phyloP scores from a whole-genome alignment of 371 early-diverging fungal genomes.

The Rhizopus arrhizus region DNA sequence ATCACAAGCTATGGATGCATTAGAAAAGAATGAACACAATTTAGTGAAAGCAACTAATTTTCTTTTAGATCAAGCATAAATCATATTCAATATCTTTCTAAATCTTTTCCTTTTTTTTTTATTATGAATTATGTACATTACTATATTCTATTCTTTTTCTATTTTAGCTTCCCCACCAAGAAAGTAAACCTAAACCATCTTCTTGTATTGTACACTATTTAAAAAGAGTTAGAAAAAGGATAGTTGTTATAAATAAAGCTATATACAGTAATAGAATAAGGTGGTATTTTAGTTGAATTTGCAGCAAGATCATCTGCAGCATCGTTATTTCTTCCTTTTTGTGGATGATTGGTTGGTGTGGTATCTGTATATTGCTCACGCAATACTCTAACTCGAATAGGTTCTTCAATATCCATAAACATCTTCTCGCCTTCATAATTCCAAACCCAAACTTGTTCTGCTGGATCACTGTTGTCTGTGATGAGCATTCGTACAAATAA shows the following conservation, averaged over 20 bases:
- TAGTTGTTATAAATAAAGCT: neutral
- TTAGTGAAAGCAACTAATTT: slow-evolving; percentile 76
- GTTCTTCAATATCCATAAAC: slow-evolving; percentile 79
- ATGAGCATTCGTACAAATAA: neutral
- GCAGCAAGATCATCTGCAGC: slow-evolving; percentile 51
- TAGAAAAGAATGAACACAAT: slow-evolving; percentile 77
- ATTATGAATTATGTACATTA: slow-evolving; percentile 2
- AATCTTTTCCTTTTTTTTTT: neutral
- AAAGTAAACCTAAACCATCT: slow-evolving; percentile 68
- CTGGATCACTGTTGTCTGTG: slow-evolving; percentile 49
- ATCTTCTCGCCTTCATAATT: slow-evolving; percentile 77
- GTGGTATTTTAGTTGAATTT: slow-evolving; percentile 57
- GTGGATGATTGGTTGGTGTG: slow-evolving; percentile 57
- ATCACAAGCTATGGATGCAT: slow-evolving; percentile 70
- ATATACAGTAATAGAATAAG: slow-evolving; percentile 57
- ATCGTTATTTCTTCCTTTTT: slow-evolving; percentile 43
- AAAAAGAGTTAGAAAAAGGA: slow-evolving; percentile 1
- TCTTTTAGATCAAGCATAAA: slow-evolving; percentile 61
- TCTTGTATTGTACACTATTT: slow-evolving; percentile 65
- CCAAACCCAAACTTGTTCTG: slow-evolving; percentile 85
- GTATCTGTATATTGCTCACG: slow-evolving; percentile 77
- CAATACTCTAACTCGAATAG: slow-evolving; percentile 77
- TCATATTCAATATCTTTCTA: neutral
- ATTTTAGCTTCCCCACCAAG: slow-evolving; percentile 68
- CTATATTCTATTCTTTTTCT: neutral